These are phyloP conservation scores for Alternaria gansuensis DNA, from an alignment of 2,329 filamentous ascomycete species.

Conservation along the genomic window DNA sequence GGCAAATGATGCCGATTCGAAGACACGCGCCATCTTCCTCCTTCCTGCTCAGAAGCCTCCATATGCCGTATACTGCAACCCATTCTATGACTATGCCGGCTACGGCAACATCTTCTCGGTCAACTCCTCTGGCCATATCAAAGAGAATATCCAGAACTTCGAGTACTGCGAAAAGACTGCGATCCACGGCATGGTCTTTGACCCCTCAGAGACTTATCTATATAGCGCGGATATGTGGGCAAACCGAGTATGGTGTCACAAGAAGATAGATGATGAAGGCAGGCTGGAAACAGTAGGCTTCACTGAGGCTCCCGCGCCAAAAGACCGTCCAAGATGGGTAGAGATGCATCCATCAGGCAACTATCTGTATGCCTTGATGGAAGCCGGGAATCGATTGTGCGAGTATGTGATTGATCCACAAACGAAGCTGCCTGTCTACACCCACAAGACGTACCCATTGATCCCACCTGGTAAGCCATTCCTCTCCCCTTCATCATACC, in stretches of 20 bases:
- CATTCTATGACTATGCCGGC: constrained; percentile 86
- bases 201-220: constrained; percentile 75
- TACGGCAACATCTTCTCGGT: constrained; percentile 80
- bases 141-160: constrained; percentile 75
- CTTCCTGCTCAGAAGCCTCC: constrained; percentile 80
- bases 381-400: constrained; percentile 83
- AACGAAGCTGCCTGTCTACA: constrained; percentile 80
- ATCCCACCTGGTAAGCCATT: constrained; percentile 75
- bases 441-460: constrained; percentile 76
- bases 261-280: constrained; percentile 69
- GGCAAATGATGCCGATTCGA: constrained; percentile 74
- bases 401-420: constrained; percentile 80
- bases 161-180: constrained; percentile 74
- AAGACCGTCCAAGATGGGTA: constrained; percentile 88
- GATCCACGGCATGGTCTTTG: constrained; percentile 85
- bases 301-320: constrained; percentile 72
- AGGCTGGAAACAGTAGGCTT: constrained; percentile 74
- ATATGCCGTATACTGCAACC: constrained; percentile 86
- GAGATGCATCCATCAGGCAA: constrained; percentile 80
- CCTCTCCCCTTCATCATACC: neutral
- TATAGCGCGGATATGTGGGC: constrained; percentile 81
- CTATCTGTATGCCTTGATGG: constrained; percentile 87
- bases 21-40: constrained; percentile 89
- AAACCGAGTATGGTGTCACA: constrained; percentile 86
- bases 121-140: constrained; percentile 64